phyloP scores from a whole-genome alignment of 2,329 filamentous ascomycete genomes.

The Fusarium ramigenum region DNA sequence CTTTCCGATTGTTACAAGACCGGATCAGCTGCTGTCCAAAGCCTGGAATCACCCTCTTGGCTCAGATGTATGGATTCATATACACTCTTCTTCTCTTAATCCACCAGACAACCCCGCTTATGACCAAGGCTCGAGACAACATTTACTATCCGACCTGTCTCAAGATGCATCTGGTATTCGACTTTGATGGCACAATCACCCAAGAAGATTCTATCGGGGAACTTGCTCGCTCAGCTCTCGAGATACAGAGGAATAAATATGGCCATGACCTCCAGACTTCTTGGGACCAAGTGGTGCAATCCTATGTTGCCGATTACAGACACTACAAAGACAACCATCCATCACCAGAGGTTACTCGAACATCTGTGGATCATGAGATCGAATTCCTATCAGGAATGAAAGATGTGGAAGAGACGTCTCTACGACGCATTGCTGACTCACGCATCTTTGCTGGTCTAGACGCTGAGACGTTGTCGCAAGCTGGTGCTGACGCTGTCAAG shows the following conservation, averaged over 20 bases:
- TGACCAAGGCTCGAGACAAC: background rate
- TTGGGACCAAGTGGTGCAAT: slow-evolving; percentile 58
- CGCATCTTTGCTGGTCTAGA: slow-evolving; percentile 57
- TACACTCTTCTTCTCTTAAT: slow-evolving; percentile 1
- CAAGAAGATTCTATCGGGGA: slow-evolving; percentile 60
- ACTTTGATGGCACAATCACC: slow-evolving; percentile 70
- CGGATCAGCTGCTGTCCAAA: slow-evolving; percentile 8
- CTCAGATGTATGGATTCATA: slow-evolving; percentile 16
- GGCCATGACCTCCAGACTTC: slow-evolving; percentile 47
- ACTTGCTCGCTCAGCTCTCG: slow-evolving; percentile 57
- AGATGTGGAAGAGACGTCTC: slow-evolving; percentile 57
- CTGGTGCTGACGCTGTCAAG: slow-evolving; percentile 51
- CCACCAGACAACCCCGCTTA: background rate
- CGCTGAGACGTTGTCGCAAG: slow-evolving; percentile 45
- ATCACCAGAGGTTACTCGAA: slow-evolving; percentile 47
- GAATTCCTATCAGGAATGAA: slow-evolving; percentile 55
- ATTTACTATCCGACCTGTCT: background rate
- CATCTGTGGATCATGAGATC: slow-evolving; percentile 51
- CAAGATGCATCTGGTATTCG: slow-evolving; percentile 60
- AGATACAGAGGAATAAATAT: slow-evolving; percentile 41
- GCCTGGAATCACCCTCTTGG: background rate
- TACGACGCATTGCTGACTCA: slow-evolving; percentile 54
- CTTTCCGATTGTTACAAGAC: background rate
- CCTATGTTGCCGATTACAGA: slow-evolving; percentile 56
- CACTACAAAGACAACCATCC: slow-evolving; percentile 49